Conservation (phyloP, 805 yeast genomes). For the Saccharomycopsis fibuligera region DNA sequence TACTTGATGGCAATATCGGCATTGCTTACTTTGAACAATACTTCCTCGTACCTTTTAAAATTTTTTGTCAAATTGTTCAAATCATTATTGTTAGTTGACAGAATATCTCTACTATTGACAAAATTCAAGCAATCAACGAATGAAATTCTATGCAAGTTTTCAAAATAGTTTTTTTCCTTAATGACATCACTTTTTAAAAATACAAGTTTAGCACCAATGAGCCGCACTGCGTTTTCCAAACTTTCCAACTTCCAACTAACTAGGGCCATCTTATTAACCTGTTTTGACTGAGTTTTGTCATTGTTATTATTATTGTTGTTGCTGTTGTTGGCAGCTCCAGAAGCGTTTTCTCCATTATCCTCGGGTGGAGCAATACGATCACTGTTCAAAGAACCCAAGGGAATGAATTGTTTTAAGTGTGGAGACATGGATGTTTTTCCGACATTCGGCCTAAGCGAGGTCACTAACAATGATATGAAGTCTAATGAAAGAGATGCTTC, state of each 20-base stretch:
- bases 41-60: constrained; percentile 42
- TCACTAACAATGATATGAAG: constrained; percentile 74
- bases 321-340: constrained; percentile 26
- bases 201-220: constrained; percentile 44
- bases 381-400: constrained; percentile 64
- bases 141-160: constrained; percentile 36
- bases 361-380: constrained; percentile 29
- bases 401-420: constrained; percentile 64
- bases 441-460: constrained; percentile 77
- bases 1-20: constrained; percentile 70
- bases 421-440: constrained; percentile 88
- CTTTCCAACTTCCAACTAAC: constrained; percentile 85
- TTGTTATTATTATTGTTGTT: constrained; percentile 15
- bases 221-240: constrained; percentile 45
- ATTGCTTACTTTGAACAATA: constrained; percentile 53
- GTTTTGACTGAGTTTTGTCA: neutral
- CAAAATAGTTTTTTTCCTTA: constrained; percentile 68
- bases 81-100: constrained; percentile 22
- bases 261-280: constrained; percentile 36
- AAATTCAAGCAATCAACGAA: neutral
- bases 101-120: too few relatives aligned
- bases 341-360: constrained; percentile 22
- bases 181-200: constrained; percentile 47
- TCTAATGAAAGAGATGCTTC: constrained; percentile 87
- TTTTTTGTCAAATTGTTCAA: constrained; percentile 28